A percentile compares a stretch with the other conserved stretches of the same genome.
phyloP scores from a whole-genome alignment of 192 early-diverging fungal species.

The Coemansia sp. region DNA sequence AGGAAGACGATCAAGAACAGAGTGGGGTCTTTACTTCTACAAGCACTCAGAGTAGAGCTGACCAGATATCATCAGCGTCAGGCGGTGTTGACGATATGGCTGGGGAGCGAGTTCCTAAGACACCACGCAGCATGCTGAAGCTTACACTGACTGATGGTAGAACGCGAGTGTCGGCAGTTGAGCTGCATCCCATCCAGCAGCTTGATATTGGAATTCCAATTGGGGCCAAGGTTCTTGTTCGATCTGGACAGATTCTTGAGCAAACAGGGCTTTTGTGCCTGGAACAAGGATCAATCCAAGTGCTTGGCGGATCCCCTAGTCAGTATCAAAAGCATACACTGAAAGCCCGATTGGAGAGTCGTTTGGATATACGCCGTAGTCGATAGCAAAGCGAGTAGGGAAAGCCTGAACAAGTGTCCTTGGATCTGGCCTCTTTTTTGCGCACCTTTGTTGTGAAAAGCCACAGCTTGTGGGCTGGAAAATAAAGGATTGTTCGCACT shows the following conservation, averaged over 20 bases:
- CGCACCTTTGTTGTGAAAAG: not conserved
- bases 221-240: conserved; percentile 45
- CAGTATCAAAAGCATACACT: conserved; percentile 40
- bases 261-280: conserved; percentile 31
- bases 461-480: not conserved
- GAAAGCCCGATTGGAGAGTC: conserved; percentile 23
- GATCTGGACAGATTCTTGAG: conserved; percentile 22
- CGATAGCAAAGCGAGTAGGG: not conserved
- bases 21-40: conserved; percentile 18
- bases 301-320: conserved; percentile 37
- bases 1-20: conserved; percentile 12
- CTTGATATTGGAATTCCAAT: conserved; percentile 42
- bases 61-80: not conserved
- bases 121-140: conserved; percentile 45
- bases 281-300: conserved; percentile 8
- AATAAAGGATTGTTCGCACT: too few species aligned
- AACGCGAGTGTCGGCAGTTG: conserved; percentile 31
- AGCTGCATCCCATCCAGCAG: conserved; percentile 30
- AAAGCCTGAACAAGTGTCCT: not conserved
- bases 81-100: not conserved
- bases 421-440: too few species aligned
- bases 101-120: conserved; percentile 32
- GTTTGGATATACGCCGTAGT: not conserved
- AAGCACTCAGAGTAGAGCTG: conserved; percentile 7
- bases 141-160: conserved; percentile 44